Evolutionary conservation across 805 yeast species (phyloP).

Genomic region (Vanderwaltozyma yarrowii): DNA sequence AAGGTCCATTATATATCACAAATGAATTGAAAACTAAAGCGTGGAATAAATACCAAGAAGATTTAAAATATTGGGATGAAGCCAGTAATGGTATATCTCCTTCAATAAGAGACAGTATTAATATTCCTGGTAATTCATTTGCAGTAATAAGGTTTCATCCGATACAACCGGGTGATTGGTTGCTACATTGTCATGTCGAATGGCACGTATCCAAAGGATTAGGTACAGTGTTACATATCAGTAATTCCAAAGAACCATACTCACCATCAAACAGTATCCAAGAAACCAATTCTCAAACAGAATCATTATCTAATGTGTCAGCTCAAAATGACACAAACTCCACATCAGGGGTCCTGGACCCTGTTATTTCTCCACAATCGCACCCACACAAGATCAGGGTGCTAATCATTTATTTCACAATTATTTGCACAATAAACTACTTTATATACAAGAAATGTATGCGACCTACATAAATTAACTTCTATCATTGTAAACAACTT

Average conservation of each 20-base stretch:
- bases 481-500: no score
- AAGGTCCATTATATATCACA: constrained; percentile 28
- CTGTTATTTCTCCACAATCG: not conserved
- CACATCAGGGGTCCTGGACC: not conserved
- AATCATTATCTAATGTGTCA: no score
- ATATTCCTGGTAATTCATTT: constrained; percentile 49
- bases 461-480: no score
- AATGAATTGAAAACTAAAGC: constrained; percentile 34
- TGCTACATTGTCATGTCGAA: constrained; percentile 69
- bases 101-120: constrained; percentile 49
- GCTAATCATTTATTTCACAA: constrained; percentile 10
- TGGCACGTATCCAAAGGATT: constrained; percentile 63
- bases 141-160: constrained; percentile 50
- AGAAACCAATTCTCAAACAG: no score
- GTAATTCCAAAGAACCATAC: constrained; percentile 10
- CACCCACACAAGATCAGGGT: constrained; percentile 7
- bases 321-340: not conserved
- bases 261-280: no score
- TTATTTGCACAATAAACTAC: constrained; percentile 13
- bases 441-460: constrained; percentile 8
- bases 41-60: constrained; percentile 23
- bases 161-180: constrained; percentile 70
- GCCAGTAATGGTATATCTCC: constrained; percentile 34
- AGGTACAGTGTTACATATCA: constrained; percentile 37
- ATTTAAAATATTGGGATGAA: constrained; percentile 16